Base-by-base conservation (phyloP, 2,329 filamentous ascomycete species). In the Neophaeococcomyces mojaviensis region DNA sequence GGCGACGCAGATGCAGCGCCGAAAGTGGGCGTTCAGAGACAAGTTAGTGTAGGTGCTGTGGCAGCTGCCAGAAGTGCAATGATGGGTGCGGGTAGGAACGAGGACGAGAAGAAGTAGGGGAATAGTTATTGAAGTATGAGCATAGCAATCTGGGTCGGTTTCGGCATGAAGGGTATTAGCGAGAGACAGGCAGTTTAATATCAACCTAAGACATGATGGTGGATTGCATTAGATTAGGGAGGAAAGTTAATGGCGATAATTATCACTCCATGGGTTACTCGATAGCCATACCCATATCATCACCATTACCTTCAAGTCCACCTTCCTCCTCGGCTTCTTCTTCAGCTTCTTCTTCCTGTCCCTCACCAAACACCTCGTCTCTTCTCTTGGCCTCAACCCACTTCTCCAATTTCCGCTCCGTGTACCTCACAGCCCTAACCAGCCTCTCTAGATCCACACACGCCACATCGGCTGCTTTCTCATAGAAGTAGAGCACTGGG, bases 381-480 rank as follows among this genome's bases (percentile, higher is more conserved):
- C 62, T 60, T 37, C 63, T 62, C 51, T 58, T 56, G 33, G 61
- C 59, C 38, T 60, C 65, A 47, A 63, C 56, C 58, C 63, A 66
- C 43, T 57, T 60, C 39, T 66, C 59, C 46, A 77, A 58, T 49
- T 58, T 68, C 45, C 59, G 51, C 56, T 82, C 78, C 0, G 70
- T 66, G 30, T 68, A 62, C 37, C 65, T 68, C 0, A 80, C 75
- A 13, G 70, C 72, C 46, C 61, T 63, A 12, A 78, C 57, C 35
- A 81, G 61, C 30, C 68, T 71, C 20, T 69, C 61, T 37, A 79
- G 49, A 9, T 70, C 70, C 28, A 77, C 54, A 5, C 73, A 77
- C 5, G 68, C 68, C 13, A 74, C 57, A 49, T 65, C 66, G 8
- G 76, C 75, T 9, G 68, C 73, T 39, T 69, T 63, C 48, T 74